A percentile compares a stretch with the other conserved stretches of the same genome.
These are phyloP conservation scores for Nissolia schottii DNA, from an alignment of 306 rosid genomes.

Conservation along the genomic window DNA sequence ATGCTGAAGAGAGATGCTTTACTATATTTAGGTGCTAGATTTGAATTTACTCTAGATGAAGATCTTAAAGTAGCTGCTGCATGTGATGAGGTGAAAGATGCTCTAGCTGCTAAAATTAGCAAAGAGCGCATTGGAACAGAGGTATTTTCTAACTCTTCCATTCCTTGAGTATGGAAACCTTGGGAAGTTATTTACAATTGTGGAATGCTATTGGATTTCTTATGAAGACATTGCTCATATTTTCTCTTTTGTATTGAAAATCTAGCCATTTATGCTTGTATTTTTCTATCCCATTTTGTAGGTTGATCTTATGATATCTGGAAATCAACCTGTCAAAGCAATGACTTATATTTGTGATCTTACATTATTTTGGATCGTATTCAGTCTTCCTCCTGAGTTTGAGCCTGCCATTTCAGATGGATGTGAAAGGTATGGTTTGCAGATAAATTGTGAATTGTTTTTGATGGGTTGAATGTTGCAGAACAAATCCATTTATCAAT, in stretches of 20 bases:
- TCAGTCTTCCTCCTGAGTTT: constrained; percentile 57
- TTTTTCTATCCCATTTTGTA: constrained; percentile 20
- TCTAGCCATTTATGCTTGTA: not conserved
- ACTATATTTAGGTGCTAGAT: constrained; percentile 71
- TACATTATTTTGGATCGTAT: constrained; percentile 70
- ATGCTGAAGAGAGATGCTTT: constrained; percentile 6
- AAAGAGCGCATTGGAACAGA: constrained; percentile 90
- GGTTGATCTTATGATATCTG: constrained; percentile 84
- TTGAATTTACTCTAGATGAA: constrained; percentile 69
- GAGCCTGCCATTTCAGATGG: constrained; percentile 60
- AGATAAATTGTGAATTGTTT: not conserved
- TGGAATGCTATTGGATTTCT: constrained; percentile 1
- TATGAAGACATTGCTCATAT: not conserved
- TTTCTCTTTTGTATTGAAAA: not conserved
- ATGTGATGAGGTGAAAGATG: constrained; percentile 74
- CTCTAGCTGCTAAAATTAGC: constrained; percentile 83
- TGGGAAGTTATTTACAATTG: not conserved
- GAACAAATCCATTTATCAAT: constrained; percentile 7
- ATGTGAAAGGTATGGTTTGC: constrained; percentile 61
- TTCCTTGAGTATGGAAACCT: constrained; percentile 16
- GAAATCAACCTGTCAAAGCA: constrained; percentile 82
- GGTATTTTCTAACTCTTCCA: constrained; percentile 34
- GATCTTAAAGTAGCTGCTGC: constrained; percentile 86
- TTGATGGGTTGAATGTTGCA: not conserved
- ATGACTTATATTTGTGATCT: constrained; percentile 63